Conservation (phyloP, 73 alveolate species). For the Paramecium pentaurelia region DNA sequence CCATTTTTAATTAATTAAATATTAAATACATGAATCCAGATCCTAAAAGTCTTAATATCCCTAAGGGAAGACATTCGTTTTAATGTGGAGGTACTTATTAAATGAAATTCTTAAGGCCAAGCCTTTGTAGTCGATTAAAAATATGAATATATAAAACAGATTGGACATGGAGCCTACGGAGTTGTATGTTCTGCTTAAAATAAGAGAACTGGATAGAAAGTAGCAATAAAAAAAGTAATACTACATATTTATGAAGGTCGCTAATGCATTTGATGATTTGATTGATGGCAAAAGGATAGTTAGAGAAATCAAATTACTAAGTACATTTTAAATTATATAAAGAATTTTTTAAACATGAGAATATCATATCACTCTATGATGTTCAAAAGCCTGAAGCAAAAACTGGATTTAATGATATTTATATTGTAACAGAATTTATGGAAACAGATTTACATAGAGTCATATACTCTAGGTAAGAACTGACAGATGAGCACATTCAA, state of each 20-base stretch:
- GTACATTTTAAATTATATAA: slow-evolving; percentile 4
- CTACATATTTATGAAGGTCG: slow-evolving; percentile 48
- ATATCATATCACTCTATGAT: slow-evolving; percentile 72
- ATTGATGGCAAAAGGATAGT: slow-evolving; percentile 88
- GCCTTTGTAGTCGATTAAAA: slow-evolving; percentile 79
- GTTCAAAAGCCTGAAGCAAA: slow-evolving; percentile 86
- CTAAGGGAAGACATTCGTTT: slow-evolving; percentile 27
- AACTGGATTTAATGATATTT: slow-evolving; percentile 87
- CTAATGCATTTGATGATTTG: slow-evolving; percentile 87
- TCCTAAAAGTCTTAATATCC: background rate
- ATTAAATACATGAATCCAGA: slow-evolving; percentile 22
- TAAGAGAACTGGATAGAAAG: slow-evolving; percentile 78
- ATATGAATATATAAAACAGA: slow-evolving; percentile 78
- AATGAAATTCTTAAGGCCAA: background rate
- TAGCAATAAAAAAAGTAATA: slow-evolving; percentile 91
- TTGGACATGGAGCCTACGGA: slow-evolving; percentile 94
- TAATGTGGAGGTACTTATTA: background rate
- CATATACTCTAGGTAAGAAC: slow-evolving; percentile 82
- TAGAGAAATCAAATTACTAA: slow-evolving; percentile 78
- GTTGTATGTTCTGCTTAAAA: slow-evolving; percentile 88
- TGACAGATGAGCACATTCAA: slow-evolving; percentile 87
- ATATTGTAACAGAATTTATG: slow-evolving; percentile 88
- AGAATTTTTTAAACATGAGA: slow-evolving; percentile 86
- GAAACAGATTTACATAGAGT: slow-evolving; percentile 94
- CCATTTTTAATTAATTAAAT: background rate